Evolutionary conservation across 148 eudicot species (phyloP).

Genomic region (Cornus florida): DNA sequence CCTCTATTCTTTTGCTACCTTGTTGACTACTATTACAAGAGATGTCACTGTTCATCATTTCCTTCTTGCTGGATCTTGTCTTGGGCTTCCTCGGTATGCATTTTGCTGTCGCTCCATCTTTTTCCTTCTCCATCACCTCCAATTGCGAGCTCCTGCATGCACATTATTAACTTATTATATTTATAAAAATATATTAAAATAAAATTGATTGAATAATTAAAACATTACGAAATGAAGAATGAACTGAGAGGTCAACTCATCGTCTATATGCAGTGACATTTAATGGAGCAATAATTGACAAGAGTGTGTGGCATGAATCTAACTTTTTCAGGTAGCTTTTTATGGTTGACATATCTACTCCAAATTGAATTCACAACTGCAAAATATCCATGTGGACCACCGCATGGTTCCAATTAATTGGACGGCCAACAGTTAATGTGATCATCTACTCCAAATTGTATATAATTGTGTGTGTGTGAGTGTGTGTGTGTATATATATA

Average conservation of each 20-base stretch:
- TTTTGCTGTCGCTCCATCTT: conserved; percentile 29
- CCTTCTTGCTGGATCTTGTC: conserved; percentile 1
- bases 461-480: too few relatives aligned
- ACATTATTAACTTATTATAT: too few relatives aligned
- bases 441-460: too few relatives aligned
- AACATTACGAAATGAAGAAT: too few relatives aligned
- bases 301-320: too few relatives aligned
- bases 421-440: too few relatives aligned
- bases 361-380: background rate
- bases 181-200: background rate
- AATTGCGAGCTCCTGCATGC: conserved; percentile 29
- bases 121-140: conserved; percentile 28
- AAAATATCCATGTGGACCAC: too few relatives aligned
- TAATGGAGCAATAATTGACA: too few relatives aligned
- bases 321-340: too few relatives aligned
- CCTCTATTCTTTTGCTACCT: background rate
- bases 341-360: too few relatives aligned
- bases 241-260: background rate
- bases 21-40: background rate
- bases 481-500: too few relatives aligned
- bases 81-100: conserved; percentile 39
- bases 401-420: too few relatives aligned
- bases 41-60: background rate
- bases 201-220: background rate
- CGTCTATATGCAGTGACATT: background rate